A percentile compares a stretch with the other conserved stretches of the same genome.
Evolutionary conservation across 805 yeast species (phyloP).

Genomic region (Candida patagonica): DNA sequence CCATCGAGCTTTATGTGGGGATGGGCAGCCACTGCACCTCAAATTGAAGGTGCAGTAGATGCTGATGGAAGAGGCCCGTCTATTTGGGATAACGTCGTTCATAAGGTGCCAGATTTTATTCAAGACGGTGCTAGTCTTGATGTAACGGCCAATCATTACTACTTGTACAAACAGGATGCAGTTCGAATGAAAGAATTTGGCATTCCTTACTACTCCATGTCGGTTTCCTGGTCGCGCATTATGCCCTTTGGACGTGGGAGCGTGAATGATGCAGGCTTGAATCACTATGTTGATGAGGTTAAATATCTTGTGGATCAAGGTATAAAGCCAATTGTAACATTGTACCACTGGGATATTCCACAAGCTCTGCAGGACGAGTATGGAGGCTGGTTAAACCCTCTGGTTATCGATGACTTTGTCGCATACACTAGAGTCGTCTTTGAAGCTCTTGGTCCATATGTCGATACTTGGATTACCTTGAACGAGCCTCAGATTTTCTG

Average conservation of each 20-base stretch:
- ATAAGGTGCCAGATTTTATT: conserved; percentile 14
- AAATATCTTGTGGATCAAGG: conserved; percentile 23
- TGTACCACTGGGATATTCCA: conserved; percentile 31
- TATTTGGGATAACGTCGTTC: conserved; percentile 23
- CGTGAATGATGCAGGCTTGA: conserved; percentile 23
- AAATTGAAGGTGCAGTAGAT: conserved; percentile 31
- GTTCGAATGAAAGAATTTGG: conserved; percentile 29
- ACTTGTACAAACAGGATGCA: conserved; percentile 29
- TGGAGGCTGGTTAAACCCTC: conserved; percentile 24
- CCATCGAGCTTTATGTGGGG: conserved; percentile 22
- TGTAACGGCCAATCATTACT: conserved; percentile 28
- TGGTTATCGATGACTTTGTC: conserved; percentile 28
- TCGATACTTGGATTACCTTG: conserved; percentile 27
- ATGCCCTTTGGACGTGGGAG: conserved; percentile 25
- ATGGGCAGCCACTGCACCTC: conserved; percentile 30
- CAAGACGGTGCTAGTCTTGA: conserved; percentile 17
- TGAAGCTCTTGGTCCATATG: conserved; percentile 27
- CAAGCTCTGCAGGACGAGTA: conserved; percentile 19
- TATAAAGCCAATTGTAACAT: conserved; percentile 27
- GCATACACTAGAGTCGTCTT: conserved; percentile 28
- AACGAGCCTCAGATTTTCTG: conserved; percentile 27
- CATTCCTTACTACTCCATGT: conserved; percentile 26
- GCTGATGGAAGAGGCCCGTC: conserved; percentile 30
- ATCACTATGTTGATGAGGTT: conserved; percentile 26
- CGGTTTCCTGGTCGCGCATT: conserved; percentile 31